phyloP scores from a whole-genome alignment of 768 basidiomycete species.

The Boletus sp. region DNA sequence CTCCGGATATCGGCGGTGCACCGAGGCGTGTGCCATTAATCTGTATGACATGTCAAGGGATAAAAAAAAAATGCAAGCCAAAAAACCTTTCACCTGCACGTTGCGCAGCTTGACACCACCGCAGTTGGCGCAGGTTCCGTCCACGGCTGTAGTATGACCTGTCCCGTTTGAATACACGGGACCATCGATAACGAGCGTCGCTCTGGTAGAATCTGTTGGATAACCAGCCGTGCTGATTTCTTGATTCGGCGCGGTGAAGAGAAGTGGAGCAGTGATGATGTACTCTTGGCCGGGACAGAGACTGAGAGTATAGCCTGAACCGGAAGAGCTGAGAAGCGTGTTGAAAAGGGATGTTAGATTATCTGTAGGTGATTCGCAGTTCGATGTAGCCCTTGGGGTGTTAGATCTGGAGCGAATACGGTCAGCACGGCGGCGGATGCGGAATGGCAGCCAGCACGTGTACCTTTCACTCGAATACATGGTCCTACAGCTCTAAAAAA shows the following conservation, averaged over 20 bases:
- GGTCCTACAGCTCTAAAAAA: neutral
- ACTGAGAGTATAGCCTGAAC: constrained; percentile 60
- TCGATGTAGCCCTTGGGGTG: neutral
- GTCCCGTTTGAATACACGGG: constrained; percentile 51
- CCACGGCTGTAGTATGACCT: constrained; percentile 72
- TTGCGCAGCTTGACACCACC: constrained; percentile 63
- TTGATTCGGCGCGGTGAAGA: constrained; percentile 65
- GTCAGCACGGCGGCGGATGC: constrained; percentile 2
- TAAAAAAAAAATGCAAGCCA: neutral
- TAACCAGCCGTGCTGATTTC: constrained; percentile 83
- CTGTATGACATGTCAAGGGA: constrained; percentile 35
- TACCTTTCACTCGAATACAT: constrained; percentile 20
- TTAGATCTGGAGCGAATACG: neutral
- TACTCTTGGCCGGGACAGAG: constrained; percentile 68
- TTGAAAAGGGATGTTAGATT: constrained; percentile 67
- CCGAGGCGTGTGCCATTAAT: constrained; percentile 70
- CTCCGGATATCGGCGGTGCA: constrained; percentile 52
- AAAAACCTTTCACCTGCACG: constrained; percentile 51
- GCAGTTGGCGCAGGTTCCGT: constrained; percentile 62
- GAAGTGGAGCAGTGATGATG: constrained; percentile 60
- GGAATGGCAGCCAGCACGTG: neutral
- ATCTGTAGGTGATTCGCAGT: constrained; percentile 45
- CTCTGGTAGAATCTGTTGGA: constrained; percentile 64
- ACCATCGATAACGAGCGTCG: constrained; percentile 68
- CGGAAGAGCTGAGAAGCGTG: constrained; percentile 59